phyloP scores from a whole-genome alignment of 345 rosid genomes.

The Ailanthus altissimus region DNA sequence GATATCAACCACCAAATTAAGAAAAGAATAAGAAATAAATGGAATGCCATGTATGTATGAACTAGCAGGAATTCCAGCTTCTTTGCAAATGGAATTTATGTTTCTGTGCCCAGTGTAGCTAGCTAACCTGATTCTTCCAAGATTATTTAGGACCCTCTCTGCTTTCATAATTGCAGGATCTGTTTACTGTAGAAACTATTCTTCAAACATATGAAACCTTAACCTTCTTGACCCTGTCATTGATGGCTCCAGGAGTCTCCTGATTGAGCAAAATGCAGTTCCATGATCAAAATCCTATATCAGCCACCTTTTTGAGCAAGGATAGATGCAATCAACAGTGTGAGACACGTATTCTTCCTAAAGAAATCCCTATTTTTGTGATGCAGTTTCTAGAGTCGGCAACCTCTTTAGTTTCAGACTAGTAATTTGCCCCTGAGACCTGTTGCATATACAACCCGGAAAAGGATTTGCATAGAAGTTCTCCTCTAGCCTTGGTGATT shows the following conservation, averaged over 20 bases:
- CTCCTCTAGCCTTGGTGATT: conserved; percentile 78
- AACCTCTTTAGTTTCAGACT: conserved; percentile 34
- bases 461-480: conserved; percentile 87
- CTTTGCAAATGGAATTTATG: conserved; percentile 19
- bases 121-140: conserved; percentile 31
- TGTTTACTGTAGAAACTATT: conserved; percentile 12
- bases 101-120: conserved; percentile 12
- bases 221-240: conserved; percentile 17
- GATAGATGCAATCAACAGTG: conserved; percentile 10
- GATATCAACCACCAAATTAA: conserved; percentile 19
- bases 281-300: conserved; percentile 9
- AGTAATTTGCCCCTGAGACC: conserved; percentile 29
- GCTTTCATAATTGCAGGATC: conserved; percentile 16
- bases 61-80: not conserved
- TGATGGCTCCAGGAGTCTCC: conserved; percentile 19
- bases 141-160: conserved; percentile 20
- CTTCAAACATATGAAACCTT: conserved; percentile 1
- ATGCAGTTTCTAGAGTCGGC: conserved; percentile 30
- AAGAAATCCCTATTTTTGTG: conserved; percentile 31
- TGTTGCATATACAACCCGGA: conserved; percentile 83
- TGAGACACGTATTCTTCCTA: conserved; percentile 6
- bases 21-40: conserved; percentile 38
- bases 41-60: conserved; percentile 3
- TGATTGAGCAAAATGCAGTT: conserved; percentile 10
- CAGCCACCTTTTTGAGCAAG: conserved; percentile 4